Conservation (phyloP, 1,139 yeast species). For the Yamadazyma buinensis region DNA sequence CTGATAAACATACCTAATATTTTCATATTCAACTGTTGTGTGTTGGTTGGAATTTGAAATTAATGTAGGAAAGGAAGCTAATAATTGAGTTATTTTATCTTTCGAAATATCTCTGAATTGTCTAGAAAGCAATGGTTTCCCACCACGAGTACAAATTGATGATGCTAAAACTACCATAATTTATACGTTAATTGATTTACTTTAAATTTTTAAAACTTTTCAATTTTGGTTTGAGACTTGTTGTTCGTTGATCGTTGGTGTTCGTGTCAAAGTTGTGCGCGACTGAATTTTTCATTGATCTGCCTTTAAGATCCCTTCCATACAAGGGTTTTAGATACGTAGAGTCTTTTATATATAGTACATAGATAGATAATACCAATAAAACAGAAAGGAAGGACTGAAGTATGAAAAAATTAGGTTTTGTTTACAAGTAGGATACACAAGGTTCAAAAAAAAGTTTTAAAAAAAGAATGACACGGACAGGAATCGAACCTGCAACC, state of each 20-base stretch:
- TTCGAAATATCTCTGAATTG: conserved; percentile 85
- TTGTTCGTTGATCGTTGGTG: conserved; percentile 6
- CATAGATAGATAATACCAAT: too few relatives aligned
- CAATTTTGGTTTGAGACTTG: too few relatives aligned
- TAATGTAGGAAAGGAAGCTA: conserved; percentile 83
- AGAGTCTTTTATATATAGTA: too few relatives aligned
- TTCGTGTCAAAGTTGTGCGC: conserved; percentile 4
- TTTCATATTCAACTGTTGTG: conserved; percentile 92
- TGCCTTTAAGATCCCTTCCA: too few relatives aligned
- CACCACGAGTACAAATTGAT: conserved; percentile 91
- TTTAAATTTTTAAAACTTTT: neutral
- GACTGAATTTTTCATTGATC: too few relatives aligned
- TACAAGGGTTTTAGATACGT: too few relatives aligned
- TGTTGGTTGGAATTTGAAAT: conserved; percentile 78
- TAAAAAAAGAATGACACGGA: conserved; percentile 22
- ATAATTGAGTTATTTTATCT: conserved; percentile 80
- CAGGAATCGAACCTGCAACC: conserved; percentile 34
- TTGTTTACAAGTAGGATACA: too few relatives aligned
- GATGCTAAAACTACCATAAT: conserved; percentile 76
- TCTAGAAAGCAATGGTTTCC: conserved; percentile 88
- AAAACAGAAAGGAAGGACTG: neutral
- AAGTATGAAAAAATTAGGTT: too few relatives aligned
- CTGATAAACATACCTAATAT: conserved; percentile 90
- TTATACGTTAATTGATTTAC: conserved; percentile 1
- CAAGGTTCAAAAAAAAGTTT: neutral